Base-by-base conservation (phyloP, 2,329 filamentous ascomycete species). In the Plectosphaerella sp. region DNA sequence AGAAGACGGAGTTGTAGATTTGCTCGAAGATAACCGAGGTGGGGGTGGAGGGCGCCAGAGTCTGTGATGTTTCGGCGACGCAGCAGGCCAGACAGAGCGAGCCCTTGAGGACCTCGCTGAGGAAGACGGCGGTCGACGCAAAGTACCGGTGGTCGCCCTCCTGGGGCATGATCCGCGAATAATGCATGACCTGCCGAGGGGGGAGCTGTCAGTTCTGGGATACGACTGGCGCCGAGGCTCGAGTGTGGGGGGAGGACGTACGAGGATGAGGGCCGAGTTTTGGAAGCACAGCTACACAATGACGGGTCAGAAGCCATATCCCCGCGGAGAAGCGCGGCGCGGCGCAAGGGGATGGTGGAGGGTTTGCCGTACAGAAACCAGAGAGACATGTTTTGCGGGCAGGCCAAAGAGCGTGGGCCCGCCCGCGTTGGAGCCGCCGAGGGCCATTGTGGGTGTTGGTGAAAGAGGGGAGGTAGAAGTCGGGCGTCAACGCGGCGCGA, bases 71-170 rank as follows among this genome's bases (percentile, higher is more conserved):
- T 60, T 97, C 92, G 75, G 95, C 91, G 48, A 97, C 80, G 45
- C 91, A 88, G 67, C 97, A 87, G 6, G 89, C 91, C 42, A 97
- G 75, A 60, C 89, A 95, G 51, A 97, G 84, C 37, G 86, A 82
- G 35, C 97, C 80, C 71, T 97, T 97, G 62, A 97, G 81, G 46
- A 96, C 80, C 72, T 99, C 94, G 69, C 92, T 94, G 57, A 97
- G 78, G 67, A 97, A 90, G 51, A 99, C 90, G 43, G 93, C 92
- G 10, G 94, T 97, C 42, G 92, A 97, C 39, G 93, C 87, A 61
- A 94, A 90, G 71, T 97, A 97, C 66, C 92, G 87, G 64, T 92
- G 89, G 59, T 91, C 89, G 66, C 87, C 85, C 10, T 82, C 77
- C 10, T 86, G 79, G n/a, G 91, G 88, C 92, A 97, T 97, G 55